Percentiles rank a stretch among this genome's conserved stretches.
Evolutionary conservation across 108 stramenopile genomes (phyloP).

Genomic region (Fistulifera pelliculosa): DNA sequence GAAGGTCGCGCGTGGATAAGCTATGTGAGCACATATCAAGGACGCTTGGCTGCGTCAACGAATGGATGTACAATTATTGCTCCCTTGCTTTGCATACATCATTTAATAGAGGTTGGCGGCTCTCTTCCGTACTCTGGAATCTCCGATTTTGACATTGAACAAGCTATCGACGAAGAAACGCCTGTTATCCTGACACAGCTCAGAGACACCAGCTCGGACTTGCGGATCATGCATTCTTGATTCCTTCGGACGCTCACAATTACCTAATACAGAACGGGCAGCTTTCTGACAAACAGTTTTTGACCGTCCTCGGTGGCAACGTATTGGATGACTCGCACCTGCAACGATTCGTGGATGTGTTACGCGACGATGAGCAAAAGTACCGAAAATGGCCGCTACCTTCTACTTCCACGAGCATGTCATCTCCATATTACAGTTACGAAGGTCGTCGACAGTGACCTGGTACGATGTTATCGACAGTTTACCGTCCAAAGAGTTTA

Average conservation of each 20-base stretch:
- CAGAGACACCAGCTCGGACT: conserved; percentile 43
- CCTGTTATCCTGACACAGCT: conserved; percentile 29
- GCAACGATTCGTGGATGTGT: conserved; percentile 14
- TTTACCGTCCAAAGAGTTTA: conserved; percentile 9
- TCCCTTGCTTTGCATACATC: conserved; percentile 46
- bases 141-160: conserved; percentile 35
- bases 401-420: conserved; percentile 69
- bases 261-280: conserved; percentile 39
- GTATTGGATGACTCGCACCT: conserved; percentile 53
- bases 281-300: conserved; percentile 38
- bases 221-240: conserved; percentile 41
- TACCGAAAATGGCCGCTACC: conserved; percentile 33
- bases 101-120: conserved; percentile 20
- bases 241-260: conserved; percentile 66
- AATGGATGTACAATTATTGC: conserved; percentile 76
- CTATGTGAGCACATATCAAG: conserved; percentile 69
- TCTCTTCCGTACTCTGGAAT: conserved; percentile 25
- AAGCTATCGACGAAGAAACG: conserved; percentile 47
- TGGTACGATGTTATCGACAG: conserved; percentile 30
- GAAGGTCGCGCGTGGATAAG: conserved; percentile 27
- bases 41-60: conserved; percentile 36
- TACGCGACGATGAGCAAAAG: background rate
- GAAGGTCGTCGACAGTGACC: background rate
- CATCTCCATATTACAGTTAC: conserved; percentile 25
- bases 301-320: conserved; percentile 53